A percentile compares a stretch with the other conserved stretches of the same genome.
Conservation (phyloP, 192 early-diverging fungal species). For the Coemansia erecta region DNA sequence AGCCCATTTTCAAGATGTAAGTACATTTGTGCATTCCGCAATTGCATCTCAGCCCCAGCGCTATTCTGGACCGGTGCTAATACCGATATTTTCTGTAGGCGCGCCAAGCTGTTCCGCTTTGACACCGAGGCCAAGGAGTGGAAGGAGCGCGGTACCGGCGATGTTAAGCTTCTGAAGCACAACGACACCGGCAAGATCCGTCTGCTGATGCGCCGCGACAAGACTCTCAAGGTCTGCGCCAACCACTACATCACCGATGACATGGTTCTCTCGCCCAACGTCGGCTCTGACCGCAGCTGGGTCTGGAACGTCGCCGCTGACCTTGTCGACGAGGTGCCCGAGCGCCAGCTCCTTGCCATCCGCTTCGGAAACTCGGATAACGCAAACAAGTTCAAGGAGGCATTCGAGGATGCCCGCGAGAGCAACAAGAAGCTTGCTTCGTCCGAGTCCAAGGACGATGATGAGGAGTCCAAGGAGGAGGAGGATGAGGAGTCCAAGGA, state of each 20-base stretch:
- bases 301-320: slow-evolving; percentile 92
- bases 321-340: slow-evolving; percentile 84
- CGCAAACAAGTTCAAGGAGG: slow-evolving; percentile 88
- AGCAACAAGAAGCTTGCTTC: slow-evolving; percentile 33
- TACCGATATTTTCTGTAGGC: slow-evolving; percentile 38
- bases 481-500: slow-evolving; percentile 45
- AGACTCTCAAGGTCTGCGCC: slow-evolving; percentile 98
- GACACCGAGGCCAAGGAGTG: slow-evolving; percentile 89
- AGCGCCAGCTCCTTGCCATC: slow-evolving; percentile 86
- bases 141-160: slow-evolving; percentile 99
- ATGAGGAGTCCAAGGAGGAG: slow-evolving; percentile 18
- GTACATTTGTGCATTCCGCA: slow-evolving; percentile 54
- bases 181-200: slow-evolving; percentile 86
- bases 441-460: slow-evolving; percentile 15
- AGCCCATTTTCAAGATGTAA: slow-evolving; percentile 79
- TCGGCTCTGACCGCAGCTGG: slow-evolving; percentile 99
- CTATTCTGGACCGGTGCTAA: background rate
- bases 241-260: slow-evolving; percentile 91
- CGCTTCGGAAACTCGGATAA: slow-evolving; percentile 96
- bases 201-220: slow-evolving; percentile 98
- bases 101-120: slow-evolving; percentile 97
- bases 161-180: slow-evolving; percentile 94
- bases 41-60: background rate
- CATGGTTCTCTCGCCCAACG: slow-evolving; percentile 90
- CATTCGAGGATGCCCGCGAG: slow-evolving; percentile 74